phyloP scores from a whole-genome alignment of 257 asterid genomes.

The Ocimum tenuiflorum region DNA sequence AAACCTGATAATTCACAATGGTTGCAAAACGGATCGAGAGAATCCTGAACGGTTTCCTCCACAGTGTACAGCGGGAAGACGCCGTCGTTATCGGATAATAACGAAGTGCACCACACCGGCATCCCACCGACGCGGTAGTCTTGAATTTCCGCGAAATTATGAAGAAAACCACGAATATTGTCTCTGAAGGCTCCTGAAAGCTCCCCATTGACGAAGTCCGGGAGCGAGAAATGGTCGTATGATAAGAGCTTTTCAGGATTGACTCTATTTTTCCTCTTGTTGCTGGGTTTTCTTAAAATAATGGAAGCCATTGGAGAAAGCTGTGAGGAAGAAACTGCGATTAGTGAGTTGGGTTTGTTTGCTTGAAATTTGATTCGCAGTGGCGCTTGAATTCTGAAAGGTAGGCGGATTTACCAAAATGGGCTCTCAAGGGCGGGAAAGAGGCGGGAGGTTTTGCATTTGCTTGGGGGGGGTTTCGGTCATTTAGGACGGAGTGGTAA shows the following conservation, averaged over 20 bases:
- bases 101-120: constrained; percentile 51
- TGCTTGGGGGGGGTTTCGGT: constrained; percentile 22
- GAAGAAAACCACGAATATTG: constrained; percentile 44
- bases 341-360: constrained; percentile 4
- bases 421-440: constrained; percentile 32
- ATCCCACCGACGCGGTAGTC: constrained; percentile 36
- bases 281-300: constrained; percentile 28
- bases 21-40: constrained; percentile 49
- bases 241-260: constrained; percentile 33
- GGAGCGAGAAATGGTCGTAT: constrained; percentile 31
- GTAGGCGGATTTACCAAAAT: constrained; percentile 25
- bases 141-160: constrained; percentile 39
- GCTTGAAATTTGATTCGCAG: constrained; percentile 19
- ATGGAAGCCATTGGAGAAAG: constrained; percentile 41
- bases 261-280: constrained; percentile 24
- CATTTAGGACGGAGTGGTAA: constrained; percentile 18
- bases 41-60: constrained; percentile 53
- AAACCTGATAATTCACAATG: constrained; percentile 63
- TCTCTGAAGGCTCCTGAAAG: constrained; percentile 53
- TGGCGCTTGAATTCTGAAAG: constrained; percentile 43
- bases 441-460: background rate
- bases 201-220: constrained; percentile 20
- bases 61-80: constrained; percentile 51
- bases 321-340: constrained; percentile 11
- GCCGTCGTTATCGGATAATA: constrained; percentile 29